A percentile compares a stretch with the other conserved stretches of the same genome.
phyloP scores from a whole-genome alignment of 1,139 yeast genomes.

The Zygosaccharomyces pseudobailii region DNA sequence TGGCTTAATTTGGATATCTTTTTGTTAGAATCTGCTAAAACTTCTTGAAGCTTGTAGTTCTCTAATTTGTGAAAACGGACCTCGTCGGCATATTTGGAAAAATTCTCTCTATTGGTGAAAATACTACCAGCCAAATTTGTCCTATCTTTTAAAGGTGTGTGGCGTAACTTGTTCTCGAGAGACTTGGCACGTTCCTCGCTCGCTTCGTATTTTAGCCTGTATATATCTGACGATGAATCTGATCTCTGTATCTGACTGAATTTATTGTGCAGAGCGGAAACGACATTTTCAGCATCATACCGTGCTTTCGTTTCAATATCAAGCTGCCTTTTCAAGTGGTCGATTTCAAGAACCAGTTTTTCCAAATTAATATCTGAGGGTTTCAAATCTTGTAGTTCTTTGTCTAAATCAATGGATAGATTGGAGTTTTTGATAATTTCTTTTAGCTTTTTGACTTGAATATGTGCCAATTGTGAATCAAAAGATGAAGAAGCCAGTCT shows the following conservation, averaged over 20 bases:
- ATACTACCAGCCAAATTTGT: conserved; percentile 28
- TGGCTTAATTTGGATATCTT: conserved; percentile 21
- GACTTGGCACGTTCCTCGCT: conserved; percentile 44
- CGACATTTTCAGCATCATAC: conserved; percentile 31
- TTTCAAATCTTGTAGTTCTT: conserved; percentile 20
- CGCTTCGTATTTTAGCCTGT: conserved; percentile 38
- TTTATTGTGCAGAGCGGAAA: conserved; percentile 30
- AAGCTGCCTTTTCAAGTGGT: conserved; percentile 38
- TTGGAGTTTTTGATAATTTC: conserved; percentile 29
- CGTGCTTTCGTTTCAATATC: conserved; percentile 36
- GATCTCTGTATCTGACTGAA: conserved; percentile 30
- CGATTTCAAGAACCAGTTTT: conserved; percentile 34
- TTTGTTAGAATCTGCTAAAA: conserved; percentile 26
- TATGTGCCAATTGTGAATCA: conserved; percentile 44
- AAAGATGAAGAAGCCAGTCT: conserved; percentile 50
- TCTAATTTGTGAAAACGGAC: conserved; percentile 29
- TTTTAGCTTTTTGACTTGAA: conserved; percentile 38
- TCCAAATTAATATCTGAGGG: conserved; percentile 34
- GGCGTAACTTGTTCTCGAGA: conserved; percentile 40
- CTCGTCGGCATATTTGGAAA: conserved; percentile 45
- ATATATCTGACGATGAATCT: conserved; percentile 30
- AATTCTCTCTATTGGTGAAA: conserved; percentile 28
- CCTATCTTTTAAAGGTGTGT: conserved; percentile 30
- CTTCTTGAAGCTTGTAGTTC: conserved; percentile 46
- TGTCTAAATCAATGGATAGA: conserved; percentile 28